Percentiles rank a stretch among this genome's conserved stretches.
These are phyloP conservation scores for Hydnomerulius pinastri DNA, from an alignment of 768 basidiomycete genomes.

Conservation along the genomic window DNA sequence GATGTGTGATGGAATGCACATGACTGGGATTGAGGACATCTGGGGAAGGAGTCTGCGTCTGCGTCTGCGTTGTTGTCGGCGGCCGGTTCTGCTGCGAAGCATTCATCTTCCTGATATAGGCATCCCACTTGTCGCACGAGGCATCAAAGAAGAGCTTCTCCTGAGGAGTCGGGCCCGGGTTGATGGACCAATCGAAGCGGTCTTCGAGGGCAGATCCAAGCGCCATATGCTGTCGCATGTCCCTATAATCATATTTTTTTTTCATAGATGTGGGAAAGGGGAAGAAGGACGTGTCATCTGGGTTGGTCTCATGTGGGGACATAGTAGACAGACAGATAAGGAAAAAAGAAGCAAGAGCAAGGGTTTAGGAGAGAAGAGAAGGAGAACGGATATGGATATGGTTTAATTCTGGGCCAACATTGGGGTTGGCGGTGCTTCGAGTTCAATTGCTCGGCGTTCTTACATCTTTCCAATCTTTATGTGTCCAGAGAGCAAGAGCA, in stretches of 20 bases:
- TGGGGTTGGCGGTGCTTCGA: no score
- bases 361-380: no score
- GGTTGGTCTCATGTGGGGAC: no score
- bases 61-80: not conserved
- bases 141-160: slow-evolving; percentile 59
- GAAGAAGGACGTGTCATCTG: no score
- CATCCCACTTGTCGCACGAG: slow-evolving; percentile 58
- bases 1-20: no score
- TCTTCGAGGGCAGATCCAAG: slow-evolving; percentile 47
- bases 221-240: slow-evolving; percentile 63
- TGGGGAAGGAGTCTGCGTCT: not conserved
- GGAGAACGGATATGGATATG: not conserved
- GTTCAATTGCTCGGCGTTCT: no score
- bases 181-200: slow-evolving; percentile 50
- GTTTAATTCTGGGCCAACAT: not conserved
- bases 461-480: no score
- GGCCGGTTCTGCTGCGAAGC: slow-evolving; percentile 5
- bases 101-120: slow-evolving; percentile 7
- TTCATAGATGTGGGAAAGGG: not conserved
- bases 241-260: slow-evolving; percentile 41
- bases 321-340: no score
- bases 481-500: not conserved
- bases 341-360: not conserved
- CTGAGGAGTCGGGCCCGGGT: slow-evolving; percentile 40
- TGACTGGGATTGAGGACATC: not conserved